phyloP scores from a whole-genome alignment of 345 rosid species.

The Turnera subulata region DNA sequence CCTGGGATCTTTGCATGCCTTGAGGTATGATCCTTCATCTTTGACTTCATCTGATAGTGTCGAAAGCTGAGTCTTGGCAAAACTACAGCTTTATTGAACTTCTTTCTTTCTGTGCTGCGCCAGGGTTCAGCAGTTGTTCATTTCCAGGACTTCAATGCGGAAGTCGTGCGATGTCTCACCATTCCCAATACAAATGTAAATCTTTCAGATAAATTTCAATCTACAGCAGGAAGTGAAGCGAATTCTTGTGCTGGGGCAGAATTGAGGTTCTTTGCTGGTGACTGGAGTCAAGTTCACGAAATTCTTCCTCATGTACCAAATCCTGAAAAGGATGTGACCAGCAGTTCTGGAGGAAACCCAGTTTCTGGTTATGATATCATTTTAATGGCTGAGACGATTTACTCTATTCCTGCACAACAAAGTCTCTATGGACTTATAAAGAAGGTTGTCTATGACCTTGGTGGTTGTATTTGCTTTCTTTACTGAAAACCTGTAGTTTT shows the following conservation, averaged over 20 bases:
- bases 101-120: constrained; percentile 19
- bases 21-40: constrained; percentile 43
- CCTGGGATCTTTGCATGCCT: constrained; percentile 80
- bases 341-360: constrained; percentile 17
- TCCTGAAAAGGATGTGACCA: constrained; percentile 26
- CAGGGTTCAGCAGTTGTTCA: constrained; percentile 68
- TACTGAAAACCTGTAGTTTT: constrained; percentile 1
- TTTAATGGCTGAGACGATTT: constrained; percentile 90
- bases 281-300: constrained; percentile 72
- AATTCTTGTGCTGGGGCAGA: constrained; percentile 17
- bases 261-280: constrained; percentile 74
- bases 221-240: constrained; percentile 14
- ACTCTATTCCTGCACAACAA: constrained; percentile 62
- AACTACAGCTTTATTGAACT: constrained; percentile 6
- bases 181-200: constrained; percentile 70
- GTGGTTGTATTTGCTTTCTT: not conserved
- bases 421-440: constrained; percentile 66
- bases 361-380: constrained; percentile 64
- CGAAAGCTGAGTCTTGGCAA: constrained; percentile 7
- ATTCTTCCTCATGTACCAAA: constrained; percentile 46
- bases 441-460: constrained; percentile 37
- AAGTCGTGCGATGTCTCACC: constrained; percentile 78
- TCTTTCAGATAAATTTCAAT: constrained; percentile 24
- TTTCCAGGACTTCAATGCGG: constrained; percentile 91
- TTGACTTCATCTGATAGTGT: not conserved